A percentile compares a stretch with the other conserved stretches of the same genome.
Conservation (phyloP, 192 early-diverging fungal species). For the Paraglomus occultum region DNA sequence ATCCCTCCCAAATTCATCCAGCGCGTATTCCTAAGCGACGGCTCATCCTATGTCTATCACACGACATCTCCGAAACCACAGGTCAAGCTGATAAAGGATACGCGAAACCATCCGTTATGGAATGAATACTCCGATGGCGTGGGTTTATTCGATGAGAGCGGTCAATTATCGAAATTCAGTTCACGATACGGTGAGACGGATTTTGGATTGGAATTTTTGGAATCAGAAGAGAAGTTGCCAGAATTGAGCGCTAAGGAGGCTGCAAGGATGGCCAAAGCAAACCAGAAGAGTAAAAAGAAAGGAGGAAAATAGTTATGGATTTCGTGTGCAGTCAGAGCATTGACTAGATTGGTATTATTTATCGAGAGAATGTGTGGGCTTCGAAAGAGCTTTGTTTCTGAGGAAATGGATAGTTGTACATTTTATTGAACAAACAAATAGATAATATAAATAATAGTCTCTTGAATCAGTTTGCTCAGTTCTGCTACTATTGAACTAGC, state of each 20-base stretch:
- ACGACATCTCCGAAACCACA: constrained; percentile 84
- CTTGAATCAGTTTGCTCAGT: too few species aligned
- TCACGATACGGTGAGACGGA: constrained; percentile 72
- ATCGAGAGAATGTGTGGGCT: too few species aligned
- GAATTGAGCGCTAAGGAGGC: constrained; percentile 38
- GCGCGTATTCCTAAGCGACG: constrained; percentile 85
- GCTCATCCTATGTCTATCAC: constrained; percentile 77
- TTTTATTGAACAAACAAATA: too few species aligned
- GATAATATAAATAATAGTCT: too few species aligned
- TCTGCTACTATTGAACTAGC: too few species aligned
- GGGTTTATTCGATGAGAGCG: constrained; percentile 72
- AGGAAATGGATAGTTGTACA: too few species aligned
- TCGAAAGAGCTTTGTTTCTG: too few species aligned
- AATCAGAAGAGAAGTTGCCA: constrained; percentile 38
- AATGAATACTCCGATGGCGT: constrained; percentile 64
- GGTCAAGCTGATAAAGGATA: constrained; percentile 86
- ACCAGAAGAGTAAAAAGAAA: constrained; percentile 41
- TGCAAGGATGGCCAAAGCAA: constrained; percentile 23
- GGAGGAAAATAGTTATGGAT: constrained; percentile 31
- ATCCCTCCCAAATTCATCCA: constrained; percentile 77
- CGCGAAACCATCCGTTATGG: constrained; percentile 93
- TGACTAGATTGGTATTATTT: too few species aligned
- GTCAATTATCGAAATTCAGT: constrained; percentile 79
- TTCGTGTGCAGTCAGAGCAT: not conserved
- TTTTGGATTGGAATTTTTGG: constrained; percentile 49